A percentile compares a stretch with the other conserved stretches of the same genome.
phyloP scores from a whole-genome alignment of 495 filamentous ascomycete species.

The Aspergillus kassunensis region DNA sequence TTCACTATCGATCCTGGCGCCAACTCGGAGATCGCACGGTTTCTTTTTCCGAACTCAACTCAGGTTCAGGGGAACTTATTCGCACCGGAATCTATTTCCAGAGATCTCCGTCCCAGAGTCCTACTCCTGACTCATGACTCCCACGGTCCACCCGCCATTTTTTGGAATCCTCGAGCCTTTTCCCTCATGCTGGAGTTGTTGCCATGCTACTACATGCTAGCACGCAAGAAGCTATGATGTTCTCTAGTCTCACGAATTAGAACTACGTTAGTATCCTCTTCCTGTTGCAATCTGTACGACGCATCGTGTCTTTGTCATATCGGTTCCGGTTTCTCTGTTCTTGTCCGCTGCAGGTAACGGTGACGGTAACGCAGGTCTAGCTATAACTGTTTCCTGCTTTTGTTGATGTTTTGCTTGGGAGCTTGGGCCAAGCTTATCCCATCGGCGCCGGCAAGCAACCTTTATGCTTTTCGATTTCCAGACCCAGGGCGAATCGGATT shows the following conservation, averaged over 20 bases:
- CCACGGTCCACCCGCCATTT: no score
- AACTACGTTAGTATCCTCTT: conserved; percentile 1
- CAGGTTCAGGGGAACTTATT: no score
- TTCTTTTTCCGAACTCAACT: neutral
- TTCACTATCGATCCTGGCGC: neutral
- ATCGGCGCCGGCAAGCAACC: neutral
- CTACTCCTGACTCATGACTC: no score
- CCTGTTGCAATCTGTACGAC: conserved; percentile 6
- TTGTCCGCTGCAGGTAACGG: conserved; percentile 5
- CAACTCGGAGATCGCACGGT: neutral
- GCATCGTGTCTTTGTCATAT: neutral
- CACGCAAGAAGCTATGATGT: no score
- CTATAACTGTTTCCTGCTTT: neutral
- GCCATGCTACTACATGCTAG: neutral
- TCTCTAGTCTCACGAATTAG: conserved; percentile 1
- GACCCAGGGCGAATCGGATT: no score
- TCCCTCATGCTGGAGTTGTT: conserved; percentile 1
- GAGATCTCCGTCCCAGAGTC: neutral
- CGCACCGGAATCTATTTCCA: conserved; percentile 1
- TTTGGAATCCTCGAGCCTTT: neutral
- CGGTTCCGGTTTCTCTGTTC: conserved; percentile 8
- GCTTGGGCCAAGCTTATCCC: neutral
- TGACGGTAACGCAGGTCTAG: conserved; percentile 1
- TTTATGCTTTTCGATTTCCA: neutral
- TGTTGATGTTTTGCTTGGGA: no score